phyloP scores from a whole-genome alignment of 2,329 filamentous ascomycete species.

The Fusarium subtropicale region DNA sequence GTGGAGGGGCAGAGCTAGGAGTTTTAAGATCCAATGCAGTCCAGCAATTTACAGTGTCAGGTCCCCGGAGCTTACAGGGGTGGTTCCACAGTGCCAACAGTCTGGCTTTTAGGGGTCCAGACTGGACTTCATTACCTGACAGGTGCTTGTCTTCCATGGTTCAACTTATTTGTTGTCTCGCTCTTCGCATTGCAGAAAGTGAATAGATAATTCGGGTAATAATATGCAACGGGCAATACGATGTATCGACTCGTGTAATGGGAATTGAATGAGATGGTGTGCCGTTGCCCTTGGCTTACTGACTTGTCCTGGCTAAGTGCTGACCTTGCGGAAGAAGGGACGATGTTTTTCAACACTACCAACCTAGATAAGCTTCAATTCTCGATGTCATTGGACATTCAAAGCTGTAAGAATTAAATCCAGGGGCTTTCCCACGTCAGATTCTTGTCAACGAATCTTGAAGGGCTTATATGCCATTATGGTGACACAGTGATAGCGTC shows the following conservation, averaged over 20 bases:
- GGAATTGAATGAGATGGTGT: neutral
- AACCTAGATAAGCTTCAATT: neutral
- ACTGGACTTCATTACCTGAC: neutral
- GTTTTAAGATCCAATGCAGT: neutral
- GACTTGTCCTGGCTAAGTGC: neutral
- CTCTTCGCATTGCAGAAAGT: neutral
- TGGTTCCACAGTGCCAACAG: neutral
- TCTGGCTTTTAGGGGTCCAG: neutral
- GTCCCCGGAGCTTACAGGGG: neutral
- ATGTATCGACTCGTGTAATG: neutral
- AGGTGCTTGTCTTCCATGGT: neutral
- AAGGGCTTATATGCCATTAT: neutral
- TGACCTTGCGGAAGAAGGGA: neutral
- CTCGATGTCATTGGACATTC: neutral
- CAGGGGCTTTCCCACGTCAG: neutral
- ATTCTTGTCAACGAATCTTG: no score
- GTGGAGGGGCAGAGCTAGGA: conserved; percentile 18
- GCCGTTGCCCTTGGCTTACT: conserved; percentile 2
- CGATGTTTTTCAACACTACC: neutral
- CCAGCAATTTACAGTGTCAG: conserved; percentile 3
- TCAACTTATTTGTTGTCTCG: neutral
- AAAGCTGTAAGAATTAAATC: neutral
- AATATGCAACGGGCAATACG: neutral
- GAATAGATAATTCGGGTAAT: neutral
- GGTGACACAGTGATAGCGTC: neutral